Evolutionary conservation across 108 stramenopile genomes (phyloP).

Genomic region (Mediolabrus comicus): DNA sequence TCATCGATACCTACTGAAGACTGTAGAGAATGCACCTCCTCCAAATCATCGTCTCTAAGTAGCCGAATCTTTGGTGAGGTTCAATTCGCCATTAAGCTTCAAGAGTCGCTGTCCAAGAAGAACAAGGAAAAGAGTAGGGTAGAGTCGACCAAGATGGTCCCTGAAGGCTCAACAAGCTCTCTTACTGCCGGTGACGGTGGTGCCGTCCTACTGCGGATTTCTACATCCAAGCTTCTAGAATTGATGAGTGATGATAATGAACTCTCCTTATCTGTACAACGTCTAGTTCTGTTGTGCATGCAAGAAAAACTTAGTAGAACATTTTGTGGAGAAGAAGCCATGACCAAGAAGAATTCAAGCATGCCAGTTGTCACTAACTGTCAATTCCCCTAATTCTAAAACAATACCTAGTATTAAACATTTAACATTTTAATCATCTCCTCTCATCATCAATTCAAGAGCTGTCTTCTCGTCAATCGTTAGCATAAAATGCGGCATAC

Average conservation of each 20-base stretch:
- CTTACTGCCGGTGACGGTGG: slow-evolving; percentile 21
- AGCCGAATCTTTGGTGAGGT: slow-evolving; percentile 42
- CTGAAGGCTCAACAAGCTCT: background rate
- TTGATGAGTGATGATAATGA: slow-evolving; percentile 38
- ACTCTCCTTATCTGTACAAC: slow-evolving; percentile 30
- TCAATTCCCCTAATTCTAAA: background rate
- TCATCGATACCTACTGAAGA: background rate
- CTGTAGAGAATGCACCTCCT: background rate
- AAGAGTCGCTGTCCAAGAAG: slow-evolving; percentile 24
- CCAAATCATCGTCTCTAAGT: slow-evolving; percentile 7
- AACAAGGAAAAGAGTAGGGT: slow-evolving; percentile 5
- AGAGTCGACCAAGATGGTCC: background rate
- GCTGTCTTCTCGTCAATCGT: slow-evolving; percentile 37
- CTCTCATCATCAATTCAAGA: slow-evolving; percentile 14
- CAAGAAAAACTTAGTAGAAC: slow-evolving; percentile 27
- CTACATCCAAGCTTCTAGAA: slow-evolving; percentile 29
- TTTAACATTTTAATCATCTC: background rate
- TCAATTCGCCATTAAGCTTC: slow-evolving; percentile 31
- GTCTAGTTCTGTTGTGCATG: slow-evolving; percentile 42
- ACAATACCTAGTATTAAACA: background rate
- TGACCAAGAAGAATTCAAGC: background rate
- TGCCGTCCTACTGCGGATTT: slow-evolving; percentile 33
- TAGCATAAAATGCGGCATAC: slow-evolving; percentile 26
- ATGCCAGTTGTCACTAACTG: background rate
- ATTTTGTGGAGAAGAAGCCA: background rate